Conservation (phyloP, 352 stramenopile species). For the Phytophthora kernoviae region DNA sequence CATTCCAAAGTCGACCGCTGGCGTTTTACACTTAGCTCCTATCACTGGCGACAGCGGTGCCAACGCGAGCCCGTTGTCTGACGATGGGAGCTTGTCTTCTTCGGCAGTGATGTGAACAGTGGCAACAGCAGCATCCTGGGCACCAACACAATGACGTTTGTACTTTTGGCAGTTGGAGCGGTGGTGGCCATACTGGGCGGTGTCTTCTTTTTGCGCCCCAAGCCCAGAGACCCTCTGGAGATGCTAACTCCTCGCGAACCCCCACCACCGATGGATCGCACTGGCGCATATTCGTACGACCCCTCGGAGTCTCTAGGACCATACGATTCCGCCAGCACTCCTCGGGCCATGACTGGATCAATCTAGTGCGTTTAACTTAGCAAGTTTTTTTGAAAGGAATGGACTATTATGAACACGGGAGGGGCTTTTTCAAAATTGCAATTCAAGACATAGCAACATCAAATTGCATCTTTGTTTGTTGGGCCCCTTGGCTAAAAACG, state of each 20-base stretch:
- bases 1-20: constrained; percentile 14
- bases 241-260: constrained; percentile 25
- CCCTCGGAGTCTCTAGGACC: constrained; percentile 22
- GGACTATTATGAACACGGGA: constrained; percentile 20
- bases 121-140: constrained; percentile 14
- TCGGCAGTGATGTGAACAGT: constrained; percentile 13
- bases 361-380: constrained; percentile 21
- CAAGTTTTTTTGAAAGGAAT: constrained; percentile 28
- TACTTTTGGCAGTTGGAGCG: constrained; percentile 34
- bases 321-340: constrained; percentile 38
- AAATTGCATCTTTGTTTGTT: constrained; percentile 28
- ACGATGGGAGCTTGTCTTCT: constrained; percentile 15
- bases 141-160: constrained; percentile 33
- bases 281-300: constrained; percentile 30
- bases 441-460: constrained; percentile 4
- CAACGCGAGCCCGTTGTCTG: constrained; percentile 25
- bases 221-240: constrained; percentile 26
- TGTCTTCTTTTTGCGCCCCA: constrained; percentile 37
- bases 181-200: constrained; percentile 38
- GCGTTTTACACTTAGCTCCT: constrained; percentile 27
- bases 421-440: background rate
- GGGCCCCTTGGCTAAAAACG: constrained; percentile 1
- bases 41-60: constrained; percentile 31
- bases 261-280: constrained; percentile 23
- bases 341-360: constrained; percentile 18